phyloP scores from a whole-genome alignment of 768 basidiomycete species.

The Symmetrospora coprosmae region DNA sequence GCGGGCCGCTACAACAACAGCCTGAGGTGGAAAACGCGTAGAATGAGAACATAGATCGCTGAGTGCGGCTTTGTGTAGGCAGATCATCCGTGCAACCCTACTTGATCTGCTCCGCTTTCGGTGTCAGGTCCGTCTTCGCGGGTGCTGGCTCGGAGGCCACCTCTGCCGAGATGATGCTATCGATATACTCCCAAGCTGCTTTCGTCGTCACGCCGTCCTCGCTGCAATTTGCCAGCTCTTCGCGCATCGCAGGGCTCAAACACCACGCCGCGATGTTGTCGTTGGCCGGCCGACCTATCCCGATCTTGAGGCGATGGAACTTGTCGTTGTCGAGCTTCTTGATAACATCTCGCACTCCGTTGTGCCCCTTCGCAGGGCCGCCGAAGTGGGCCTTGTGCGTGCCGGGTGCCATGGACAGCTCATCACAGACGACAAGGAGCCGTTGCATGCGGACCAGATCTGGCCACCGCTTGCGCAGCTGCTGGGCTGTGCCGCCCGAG shows the following conservation, averaged over 20 bases:
- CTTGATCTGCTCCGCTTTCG: too few species aligned
- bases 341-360: not conserved
- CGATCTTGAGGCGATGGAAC: not conserved
- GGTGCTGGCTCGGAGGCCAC: not conserved
- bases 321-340: not conserved
- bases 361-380: not conserved
- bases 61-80: too few species aligned
- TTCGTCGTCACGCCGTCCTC: not conserved
- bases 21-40: too few species aligned
- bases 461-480: too few species aligned
- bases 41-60: too few species aligned
- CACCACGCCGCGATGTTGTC: not conserved
- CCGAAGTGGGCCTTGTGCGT: not conserved
- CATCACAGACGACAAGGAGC: too few species aligned
- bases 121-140: too few species aligned
- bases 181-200: not conserved
- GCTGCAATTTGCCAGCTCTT: not conserved
- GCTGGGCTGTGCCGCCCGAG: too few species aligned
- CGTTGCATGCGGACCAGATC: too few species aligned
- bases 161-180: not conserved
- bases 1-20: too few species aligned
- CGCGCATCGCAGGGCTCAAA: not conserved
- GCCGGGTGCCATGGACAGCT: too few species aligned
- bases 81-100: too few species aligned
- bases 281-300: not conserved